Percentiles rank a stretch among this genome's conserved stretches.
Conservation (phyloP, 495 filamentous ascomycete species). For the Penicillium longicatenatum region DNA sequence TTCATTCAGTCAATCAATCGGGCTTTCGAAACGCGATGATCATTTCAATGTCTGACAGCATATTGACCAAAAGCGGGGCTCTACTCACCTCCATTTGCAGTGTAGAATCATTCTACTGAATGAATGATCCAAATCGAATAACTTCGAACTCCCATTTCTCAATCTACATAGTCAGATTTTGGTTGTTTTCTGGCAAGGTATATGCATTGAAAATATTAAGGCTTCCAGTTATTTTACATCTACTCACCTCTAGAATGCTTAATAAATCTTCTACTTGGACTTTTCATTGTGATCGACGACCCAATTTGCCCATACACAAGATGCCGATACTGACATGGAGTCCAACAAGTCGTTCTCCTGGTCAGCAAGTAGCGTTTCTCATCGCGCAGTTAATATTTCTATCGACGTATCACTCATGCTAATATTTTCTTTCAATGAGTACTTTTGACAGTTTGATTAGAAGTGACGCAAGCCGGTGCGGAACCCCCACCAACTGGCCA, state of each 20-base stretch:
- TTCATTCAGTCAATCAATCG: neutral
- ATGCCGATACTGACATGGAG: neutral
- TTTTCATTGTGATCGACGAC: neutral
- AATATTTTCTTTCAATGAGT: neutral
- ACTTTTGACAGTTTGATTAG: neutral
- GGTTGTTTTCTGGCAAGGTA: neutral
- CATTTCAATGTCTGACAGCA: neutral
- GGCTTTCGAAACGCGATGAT: neutral
- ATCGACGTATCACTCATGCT: neutral
- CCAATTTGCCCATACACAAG: neutral
- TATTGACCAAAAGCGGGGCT: neutral
- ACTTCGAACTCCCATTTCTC: too few species aligned
- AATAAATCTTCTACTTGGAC: neutral
- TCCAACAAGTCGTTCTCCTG: neutral
- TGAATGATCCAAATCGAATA: neutral
- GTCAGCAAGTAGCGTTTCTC: neutral
- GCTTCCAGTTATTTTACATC: too few species aligned
- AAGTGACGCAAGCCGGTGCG: neutral
- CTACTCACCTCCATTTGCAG: neutral
- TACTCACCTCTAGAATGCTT: too few species aligned
- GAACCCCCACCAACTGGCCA: slow-evolving; percentile 1
- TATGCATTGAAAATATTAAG: neutral
- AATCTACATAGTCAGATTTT: neutral
- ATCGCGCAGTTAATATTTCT: neutral
- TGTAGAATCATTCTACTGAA: neutral